Evolutionary conservation across 805 yeast species (phyloP).

Genomic region (Candida cerambycidarum): DNA sequence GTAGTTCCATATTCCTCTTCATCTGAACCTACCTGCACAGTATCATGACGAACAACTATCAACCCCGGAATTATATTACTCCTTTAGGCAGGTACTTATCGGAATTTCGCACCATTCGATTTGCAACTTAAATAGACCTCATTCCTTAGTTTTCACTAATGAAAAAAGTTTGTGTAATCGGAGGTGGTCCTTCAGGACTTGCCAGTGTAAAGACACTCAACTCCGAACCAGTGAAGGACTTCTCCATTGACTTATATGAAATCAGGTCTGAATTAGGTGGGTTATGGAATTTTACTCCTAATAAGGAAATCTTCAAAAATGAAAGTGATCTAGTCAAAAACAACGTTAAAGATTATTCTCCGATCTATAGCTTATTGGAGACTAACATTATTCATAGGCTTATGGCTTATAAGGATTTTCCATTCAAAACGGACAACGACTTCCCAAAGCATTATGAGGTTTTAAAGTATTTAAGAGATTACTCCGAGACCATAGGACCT

Average conservation of each 20-base stretch:
- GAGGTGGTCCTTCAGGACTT: constrained; percentile 77
- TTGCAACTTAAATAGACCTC: not conserved
- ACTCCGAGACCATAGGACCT: constrained; percentile 34
- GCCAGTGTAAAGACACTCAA: constrained; percentile 64
- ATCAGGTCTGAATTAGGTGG: constrained; percentile 67
- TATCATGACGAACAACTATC: no score
- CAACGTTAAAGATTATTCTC: constrained; percentile 25
- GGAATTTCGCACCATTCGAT: not conserved
- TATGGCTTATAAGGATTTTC: constrained; percentile 53
- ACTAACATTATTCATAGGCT: constrained; percentile 65
- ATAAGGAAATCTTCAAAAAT: constrained; percentile 8
- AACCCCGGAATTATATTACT: not conserved
- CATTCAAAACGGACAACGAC: constrained; percentile 33
- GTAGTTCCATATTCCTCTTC: no score
- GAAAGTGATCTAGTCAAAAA: constrained; percentile 13
- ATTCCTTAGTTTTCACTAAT: not conserved
- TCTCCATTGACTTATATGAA: constrained; percentile 60
- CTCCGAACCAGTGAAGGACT: constrained; percentile 42
- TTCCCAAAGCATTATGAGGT: constrained; percentile 68
- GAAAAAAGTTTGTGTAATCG: constrained; percentile 60
- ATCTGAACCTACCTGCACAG: no score
- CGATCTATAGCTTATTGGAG: constrained; percentile 66
- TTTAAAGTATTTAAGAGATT: constrained; percentile 56
- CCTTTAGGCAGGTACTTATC: not conserved
- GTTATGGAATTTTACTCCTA: constrained; percentile 54